A percentile compares a stretch with the other conserved stretches of the same genome.
Evolutionary conservation across 2,329 filamentous ascomycete genomes (phyloP).

Genomic region (Cladosporium oxysporum): DNA sequence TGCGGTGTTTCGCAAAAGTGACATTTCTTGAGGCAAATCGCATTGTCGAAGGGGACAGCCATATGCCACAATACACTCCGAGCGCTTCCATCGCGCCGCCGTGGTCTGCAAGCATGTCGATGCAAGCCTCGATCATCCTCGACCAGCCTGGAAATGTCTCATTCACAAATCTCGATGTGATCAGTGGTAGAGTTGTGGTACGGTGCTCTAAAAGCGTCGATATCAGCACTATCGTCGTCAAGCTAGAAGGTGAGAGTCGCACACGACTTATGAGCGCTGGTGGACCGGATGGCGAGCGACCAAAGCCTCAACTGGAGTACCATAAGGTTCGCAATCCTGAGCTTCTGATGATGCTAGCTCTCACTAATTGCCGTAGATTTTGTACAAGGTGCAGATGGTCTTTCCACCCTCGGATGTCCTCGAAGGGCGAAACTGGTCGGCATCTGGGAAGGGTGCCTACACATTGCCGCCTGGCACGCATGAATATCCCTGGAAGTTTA

Average conservation of each 20-base stretch:
- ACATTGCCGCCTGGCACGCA: conserved; percentile 69
- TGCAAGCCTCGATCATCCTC: conserved; percentile 36
- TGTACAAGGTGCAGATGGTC: conserved; percentile 73
- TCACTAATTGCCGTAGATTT: conserved; percentile 54
- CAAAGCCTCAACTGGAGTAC: conserved; percentile 51
- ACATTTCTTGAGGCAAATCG: neutral
- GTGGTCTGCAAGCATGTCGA: conserved; percentile 22
- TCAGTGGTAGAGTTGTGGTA: conserved; percentile 59
- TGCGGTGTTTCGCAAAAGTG: neutral
- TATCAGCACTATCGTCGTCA: conserved; percentile 66
- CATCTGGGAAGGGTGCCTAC: conserved; percentile 48
- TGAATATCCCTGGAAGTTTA: conserved; percentile 76
- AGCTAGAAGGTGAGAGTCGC: conserved; percentile 77
- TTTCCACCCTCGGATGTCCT: conserved; percentile 60
- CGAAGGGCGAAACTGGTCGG: conserved; percentile 32
- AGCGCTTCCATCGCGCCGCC: conserved; percentile 2
- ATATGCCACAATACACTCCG: conserved; percentile 13
- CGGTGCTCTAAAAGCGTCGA: conserved; percentile 47
- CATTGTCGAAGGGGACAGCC: neutral
- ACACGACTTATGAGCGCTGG: conserved; percentile 60
- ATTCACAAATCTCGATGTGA: conserved; percentile 72
- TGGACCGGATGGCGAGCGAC: conserved; percentile 45
- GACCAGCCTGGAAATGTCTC: conserved; percentile 33
- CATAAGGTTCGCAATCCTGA: conserved; percentile 46
- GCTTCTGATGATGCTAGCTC: neutral